A percentile compares a stretch with the other conserved stretches of the same genome.
Evolutionary conservation across 306 rosid genomes (phyloP).

Genomic region (Quercus robur): DNA sequence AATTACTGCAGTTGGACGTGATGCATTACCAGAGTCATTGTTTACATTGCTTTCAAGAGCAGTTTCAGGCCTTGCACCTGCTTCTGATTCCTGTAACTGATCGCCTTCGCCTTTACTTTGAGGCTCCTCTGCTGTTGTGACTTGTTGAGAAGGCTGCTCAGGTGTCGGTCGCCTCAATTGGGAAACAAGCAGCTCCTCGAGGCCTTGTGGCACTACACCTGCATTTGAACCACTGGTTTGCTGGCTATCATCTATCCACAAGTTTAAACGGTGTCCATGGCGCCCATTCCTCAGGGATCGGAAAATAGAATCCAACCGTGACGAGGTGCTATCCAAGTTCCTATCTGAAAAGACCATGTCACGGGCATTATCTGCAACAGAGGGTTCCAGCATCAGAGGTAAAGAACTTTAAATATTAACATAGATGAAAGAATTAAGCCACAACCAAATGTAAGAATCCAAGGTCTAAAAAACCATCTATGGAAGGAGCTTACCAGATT

Average conservation of each 20-base stretch:
- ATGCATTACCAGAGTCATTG: slow-evolving; percentile 40
- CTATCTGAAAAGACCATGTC: slow-evolving; percentile 47
- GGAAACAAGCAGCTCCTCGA: slow-evolving; percentile 84
- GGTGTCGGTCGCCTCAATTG: slow-evolving; percentile 74
- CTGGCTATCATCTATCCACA: slow-evolving; percentile 79
- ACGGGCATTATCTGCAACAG: slow-evolving; percentile 41
- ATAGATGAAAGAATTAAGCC: neutral
- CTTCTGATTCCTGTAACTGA: slow-evolving; percentile 50
- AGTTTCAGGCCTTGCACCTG: slow-evolving; percentile 41
- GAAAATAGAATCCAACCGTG: slow-evolving; percentile 78
- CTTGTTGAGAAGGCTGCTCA: slow-evolving; percentile 58
- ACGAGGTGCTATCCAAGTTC: slow-evolving; percentile 53
- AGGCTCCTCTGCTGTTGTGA: slow-evolving; percentile 34
- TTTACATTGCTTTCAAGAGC: slow-evolving; percentile 50
- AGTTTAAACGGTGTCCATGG: slow-evolving; percentile 82
- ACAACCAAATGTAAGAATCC: neutral
- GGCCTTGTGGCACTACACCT: slow-evolving; percentile 70
- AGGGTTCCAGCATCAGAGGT: neutral
- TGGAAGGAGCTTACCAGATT: slow-evolving; percentile 44
- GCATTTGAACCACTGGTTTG: slow-evolving; percentile 73
- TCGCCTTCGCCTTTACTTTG: slow-evolving; percentile 43
- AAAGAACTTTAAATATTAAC: neutral
- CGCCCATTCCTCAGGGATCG: slow-evolving; percentile 93
- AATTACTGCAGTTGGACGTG: slow-evolving; percentile 24
- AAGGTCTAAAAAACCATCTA: slow-evolving; percentile 1